Base-by-base conservation (phyloP, 352 stramenopile species). In the Elongisporangium senticosum region DNA sequence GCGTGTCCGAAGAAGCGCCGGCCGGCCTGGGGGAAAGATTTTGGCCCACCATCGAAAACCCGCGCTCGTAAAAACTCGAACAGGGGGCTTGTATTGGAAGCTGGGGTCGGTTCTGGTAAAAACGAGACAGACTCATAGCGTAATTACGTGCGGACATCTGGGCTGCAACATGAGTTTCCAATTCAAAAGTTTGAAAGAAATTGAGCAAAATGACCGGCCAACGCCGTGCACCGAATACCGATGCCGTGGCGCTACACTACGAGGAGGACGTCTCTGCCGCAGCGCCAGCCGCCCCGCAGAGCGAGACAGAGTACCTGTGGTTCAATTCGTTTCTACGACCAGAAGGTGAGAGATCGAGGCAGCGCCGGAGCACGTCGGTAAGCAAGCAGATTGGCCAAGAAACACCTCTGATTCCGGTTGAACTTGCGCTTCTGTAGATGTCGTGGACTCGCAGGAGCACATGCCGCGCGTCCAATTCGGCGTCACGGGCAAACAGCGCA, bases 401-500 rank as follows among this genome's bases (percentile, higher is more conserved):
- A 43, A 15, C 33, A 10, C 33, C 7, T 43, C 33, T 43, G 33
- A 14, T 43, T 43, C 33, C 33, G 33, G 13, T 43, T 43, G 10
- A 43, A 43, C 33, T 43, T 43, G 33, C 13, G 28, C 33, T 43
- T 43, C 14, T 55, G 19, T 65, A 95, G 86, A 90, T 56, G 70
- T 95, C 1, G 67, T 91, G 8, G 86, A 95, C 62, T 78, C 83
- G 19, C 90, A 64, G 15, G 68, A 90, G 2, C 77, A 90, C 39
- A 74, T 55, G 21, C 74, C 78, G 11, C 75, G 90, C 53, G 89
- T 91, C 43, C 76, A 93, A 54, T 91, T 80, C 33, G 87, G 71
- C 2, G 86, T 93, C 4, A 90, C 81, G 17, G 83, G 86, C 22
- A 65, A 72, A 17, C 89, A 81, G 59, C 86, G 86, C 20, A 69